Base-by-base conservation (phyloP, 2,329 filamentous ascomycete species). In the Stagonosporopsis vannaccii region DNA sequence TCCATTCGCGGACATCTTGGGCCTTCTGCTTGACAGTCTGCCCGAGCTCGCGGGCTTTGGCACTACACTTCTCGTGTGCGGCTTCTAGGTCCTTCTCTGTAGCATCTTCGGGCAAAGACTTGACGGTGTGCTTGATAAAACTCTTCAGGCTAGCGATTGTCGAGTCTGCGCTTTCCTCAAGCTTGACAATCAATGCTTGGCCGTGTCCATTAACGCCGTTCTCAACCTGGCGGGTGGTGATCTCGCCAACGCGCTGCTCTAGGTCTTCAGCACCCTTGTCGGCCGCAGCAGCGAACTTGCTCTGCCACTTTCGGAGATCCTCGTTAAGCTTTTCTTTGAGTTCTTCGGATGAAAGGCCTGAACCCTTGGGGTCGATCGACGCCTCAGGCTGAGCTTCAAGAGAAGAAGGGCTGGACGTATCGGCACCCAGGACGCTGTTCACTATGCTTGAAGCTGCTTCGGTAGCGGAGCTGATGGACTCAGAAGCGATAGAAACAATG, bases 301-400 rank as follows among this genome's bases (percentile, higher is more conserved):
- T 86, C 75, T 97, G 90, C 94, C 95, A 99, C 52, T 84, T 83
- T 63, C 86, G 84, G 13, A 99, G 83, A 72, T 99, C 95, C 40
- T 89, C 84, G 1, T 87, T 83, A 37, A 98, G 90, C 60, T 81
- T 83, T 50, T 84, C 84, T 23, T 85, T 83, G 15, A 80, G 75
- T 40, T 83, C 80, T 26, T 61, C 70, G 11, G 63, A 63, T 4
- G 69, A 71, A 15, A 73, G 68, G 33, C 70, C 65, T 4, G 71
- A 62, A 33, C 62, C 49, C 15, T 66, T 59, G 22, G 69, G 60
- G 19, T 61, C 33, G 6, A 63, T 58, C 35, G 62, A 41, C 15
- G 61, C 54, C 15, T 63, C 52, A 22, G 61, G 19, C 19, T 69
- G 55, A 26, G 58, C 53, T 20, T 63, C 62, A 12, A 61, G 65